phyloP scores from a whole-genome alignment of 2,329 filamentous ascomycete genomes.

The Colletotrichum sp. region DNA sequence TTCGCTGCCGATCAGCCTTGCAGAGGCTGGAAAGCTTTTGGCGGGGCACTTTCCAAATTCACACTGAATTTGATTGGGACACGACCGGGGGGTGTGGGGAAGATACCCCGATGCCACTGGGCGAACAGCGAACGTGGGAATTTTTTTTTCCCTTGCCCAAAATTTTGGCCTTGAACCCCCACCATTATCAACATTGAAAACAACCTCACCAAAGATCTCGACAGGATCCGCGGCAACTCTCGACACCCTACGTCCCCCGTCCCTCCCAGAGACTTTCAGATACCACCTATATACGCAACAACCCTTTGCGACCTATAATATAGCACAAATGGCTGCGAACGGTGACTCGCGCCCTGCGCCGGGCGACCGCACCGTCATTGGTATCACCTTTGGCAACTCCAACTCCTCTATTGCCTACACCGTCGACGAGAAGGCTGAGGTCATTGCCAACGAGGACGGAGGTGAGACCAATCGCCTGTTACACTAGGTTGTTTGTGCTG shows the following conservation, averaged over 20 bases:
- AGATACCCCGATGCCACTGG: not conserved
- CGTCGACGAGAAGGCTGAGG: constrained; percentile 91
- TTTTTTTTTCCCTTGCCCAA: constrained; percentile 18
- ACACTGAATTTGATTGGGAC: constrained; percentile 10
- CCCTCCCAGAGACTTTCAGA: not conserved
- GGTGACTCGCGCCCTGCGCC: constrained; percentile 52
- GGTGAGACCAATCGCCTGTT: constrained; percentile 51
- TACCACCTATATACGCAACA: not conserved
- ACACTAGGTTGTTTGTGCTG: constrained; percentile 31
- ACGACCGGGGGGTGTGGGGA: not conserved
- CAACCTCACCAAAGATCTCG: constrained; percentile 8
- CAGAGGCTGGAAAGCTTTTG: constrained; percentile 24
- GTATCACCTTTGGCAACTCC: constrained; percentile 97
- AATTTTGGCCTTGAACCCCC: constrained; percentile 20
- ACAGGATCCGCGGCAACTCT: not conserved
- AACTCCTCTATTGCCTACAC: constrained; percentile 98
- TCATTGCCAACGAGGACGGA: constrained; percentile 99
- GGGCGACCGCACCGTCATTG: constrained; percentile 76
- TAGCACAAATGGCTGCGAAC: constrained; percentile 50
- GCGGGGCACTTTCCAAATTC: constrained; percentile 13
- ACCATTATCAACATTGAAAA: constrained; percentile 17
- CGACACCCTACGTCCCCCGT: not conserved
- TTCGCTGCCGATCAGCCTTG: constrained; percentile 15
- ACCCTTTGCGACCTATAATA: constrained; percentile 17
- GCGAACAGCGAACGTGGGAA: constrained; percentile 5